Conservation (phyloP, 495 filamentous ascomycete species). For the Tuber umbilicatum region DNA sequence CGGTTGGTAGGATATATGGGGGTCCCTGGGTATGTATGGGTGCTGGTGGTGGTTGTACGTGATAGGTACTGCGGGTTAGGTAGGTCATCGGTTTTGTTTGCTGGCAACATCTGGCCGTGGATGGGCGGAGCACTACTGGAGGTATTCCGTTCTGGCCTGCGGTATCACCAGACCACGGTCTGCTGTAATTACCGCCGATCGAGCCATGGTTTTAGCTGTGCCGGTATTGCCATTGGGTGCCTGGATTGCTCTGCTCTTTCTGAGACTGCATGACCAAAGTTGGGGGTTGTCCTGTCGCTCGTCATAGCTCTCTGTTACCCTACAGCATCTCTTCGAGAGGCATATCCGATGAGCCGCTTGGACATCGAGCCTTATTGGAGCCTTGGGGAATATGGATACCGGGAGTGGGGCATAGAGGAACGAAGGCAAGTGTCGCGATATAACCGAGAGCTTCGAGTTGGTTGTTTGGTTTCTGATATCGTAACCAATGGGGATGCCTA, state of each 20-base stretch:
- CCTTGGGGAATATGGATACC: neutral
- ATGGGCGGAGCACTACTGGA: neutral
- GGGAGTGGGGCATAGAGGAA: neutral
- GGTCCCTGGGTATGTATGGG: neutral
- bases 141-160: neutral
- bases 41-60: no score
- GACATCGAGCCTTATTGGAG: neutral
- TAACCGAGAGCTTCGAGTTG: neutral
- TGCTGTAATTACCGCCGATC: neutral
- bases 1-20: neutral
- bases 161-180: neutral
- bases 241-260: neutral
- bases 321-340: neutral
- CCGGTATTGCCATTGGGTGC: neutral
- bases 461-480: neutral
- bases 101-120: neutral
- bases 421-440: neutral
- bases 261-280: neutral
- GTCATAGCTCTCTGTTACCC: neutral
- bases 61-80: no score
- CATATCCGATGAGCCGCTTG: neutral
- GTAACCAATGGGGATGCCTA: neutral
- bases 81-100: neutral
- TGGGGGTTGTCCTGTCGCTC: neutral
- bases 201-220: neutral